Evolutionary conservation across 139 green algal species (phyloP).

Genomic region (Zygnema cylindricum): DNA sequence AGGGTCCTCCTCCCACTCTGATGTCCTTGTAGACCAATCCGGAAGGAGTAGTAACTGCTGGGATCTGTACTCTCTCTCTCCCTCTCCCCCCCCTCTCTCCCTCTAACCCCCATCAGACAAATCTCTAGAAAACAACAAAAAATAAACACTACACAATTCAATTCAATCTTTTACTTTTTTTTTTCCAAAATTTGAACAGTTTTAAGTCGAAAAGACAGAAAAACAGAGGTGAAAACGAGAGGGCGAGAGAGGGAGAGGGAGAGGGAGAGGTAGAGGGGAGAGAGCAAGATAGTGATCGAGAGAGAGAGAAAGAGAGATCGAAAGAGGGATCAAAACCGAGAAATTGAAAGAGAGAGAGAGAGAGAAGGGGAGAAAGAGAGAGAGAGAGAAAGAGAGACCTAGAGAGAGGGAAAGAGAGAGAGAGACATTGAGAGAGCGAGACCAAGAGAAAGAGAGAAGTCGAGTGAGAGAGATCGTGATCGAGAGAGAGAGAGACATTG

Average conservation of each 20-base stretch:
- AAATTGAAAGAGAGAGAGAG: neutral
- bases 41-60: slow-evolving; percentile 71
- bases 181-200: neutral
- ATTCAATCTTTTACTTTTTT: neutral
- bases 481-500: slow-evolving; percentile 39
- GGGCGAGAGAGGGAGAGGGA: slow-evolving; percentile 12
- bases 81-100: neutral
- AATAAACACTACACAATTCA: neutral
- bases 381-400: slow-evolving; percentile 12
- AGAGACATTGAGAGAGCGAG: slow-evolving; percentile 3
- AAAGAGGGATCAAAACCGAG: too few relatives aligned
- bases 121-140: neutral
- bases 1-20: slow-evolving; percentile 73
- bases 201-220: neutral
- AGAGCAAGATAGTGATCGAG: neutral
- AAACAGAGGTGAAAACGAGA: slow-evolving; percentile 58
- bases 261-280: neutral
- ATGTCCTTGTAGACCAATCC: slow-evolving; percentile 93
- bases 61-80: slow-evolving; percentile 7
- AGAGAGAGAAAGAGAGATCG: neutral
- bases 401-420: slow-evolving; percentile 36
- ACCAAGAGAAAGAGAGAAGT: slow-evolving; percentile 2
- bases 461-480: neutral
- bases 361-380: slow-evolving; percentile 9
- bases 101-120: neutral